A percentile compares a stretch with the other conserved stretches of the same genome.
Conservation (phyloP, 257 asterid species). For the Solanum megistacrolobum region DNA sequence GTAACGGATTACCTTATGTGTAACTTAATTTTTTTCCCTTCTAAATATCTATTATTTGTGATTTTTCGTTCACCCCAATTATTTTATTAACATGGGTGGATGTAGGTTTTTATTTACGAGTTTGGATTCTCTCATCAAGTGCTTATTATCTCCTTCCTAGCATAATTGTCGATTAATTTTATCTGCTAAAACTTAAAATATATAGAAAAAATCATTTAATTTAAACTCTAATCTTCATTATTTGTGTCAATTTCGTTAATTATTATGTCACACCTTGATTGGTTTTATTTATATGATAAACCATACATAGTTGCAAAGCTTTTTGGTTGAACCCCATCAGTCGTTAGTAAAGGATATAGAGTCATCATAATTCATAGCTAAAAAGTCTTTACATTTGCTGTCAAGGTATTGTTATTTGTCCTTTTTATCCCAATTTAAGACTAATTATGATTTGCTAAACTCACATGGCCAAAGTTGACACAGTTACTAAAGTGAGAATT, state of each 20-base stretch:
- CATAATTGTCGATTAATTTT: neutral
- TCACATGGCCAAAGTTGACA: neutral
- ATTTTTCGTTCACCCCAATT: neutral
- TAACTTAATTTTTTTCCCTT: neutral
- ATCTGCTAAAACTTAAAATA: neutral
- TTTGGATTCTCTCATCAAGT: neutral
- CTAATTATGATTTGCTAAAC: neutral
- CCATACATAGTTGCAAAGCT: neutral
- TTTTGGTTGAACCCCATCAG: neutral
- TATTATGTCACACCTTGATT: neutral
- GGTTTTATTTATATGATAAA: neutral
- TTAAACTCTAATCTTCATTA: neutral
- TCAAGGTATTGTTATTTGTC: neutral
- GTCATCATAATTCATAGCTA: neutral
- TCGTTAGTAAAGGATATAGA: neutral
- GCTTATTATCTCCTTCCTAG: neutral
- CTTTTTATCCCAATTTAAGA: neutral
- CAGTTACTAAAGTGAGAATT: neutral
- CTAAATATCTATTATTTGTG: neutral
- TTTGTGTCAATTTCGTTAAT: neutral
- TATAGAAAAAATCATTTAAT: neutral
- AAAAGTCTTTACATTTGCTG: neutral
- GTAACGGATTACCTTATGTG: rapidly evolving
- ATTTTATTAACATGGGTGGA: neutral
- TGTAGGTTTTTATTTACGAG: neutral